phyloP scores from a whole-genome alignment of 164 flowering plant species.

The Kalanchoe fedtschenkoi region DNA sequence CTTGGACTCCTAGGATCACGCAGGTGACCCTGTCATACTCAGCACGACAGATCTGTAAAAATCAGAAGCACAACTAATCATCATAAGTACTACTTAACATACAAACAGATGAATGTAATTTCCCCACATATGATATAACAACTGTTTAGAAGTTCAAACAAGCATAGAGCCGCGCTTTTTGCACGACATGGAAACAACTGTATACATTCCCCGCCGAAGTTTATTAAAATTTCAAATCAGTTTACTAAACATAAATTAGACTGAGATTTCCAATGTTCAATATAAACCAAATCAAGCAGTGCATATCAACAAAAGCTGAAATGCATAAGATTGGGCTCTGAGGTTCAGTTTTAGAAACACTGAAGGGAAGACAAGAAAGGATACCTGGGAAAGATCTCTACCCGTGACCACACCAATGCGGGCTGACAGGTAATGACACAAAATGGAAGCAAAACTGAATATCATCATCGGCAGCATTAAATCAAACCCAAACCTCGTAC shows the following conservation, averaged over 20 bases:
- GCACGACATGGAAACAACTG: background rate
- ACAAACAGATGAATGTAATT: background rate
- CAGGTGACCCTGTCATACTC: conserved; percentile 69
- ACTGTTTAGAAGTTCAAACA: background rate
- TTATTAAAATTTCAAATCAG: background rate
- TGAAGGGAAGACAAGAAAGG: background rate
- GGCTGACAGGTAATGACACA: conserved; percentile 80
- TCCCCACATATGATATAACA: background rate
- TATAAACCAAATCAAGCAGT: no score
- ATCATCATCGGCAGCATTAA: conserved; percentile 38
- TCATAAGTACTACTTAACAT: background rate
- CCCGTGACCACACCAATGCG: conserved; percentile 68
- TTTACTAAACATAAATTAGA: background rate
- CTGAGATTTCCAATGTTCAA: no score
- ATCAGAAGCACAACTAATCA: background rate
- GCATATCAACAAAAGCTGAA: no score
- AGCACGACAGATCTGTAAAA: conserved; percentile 63
- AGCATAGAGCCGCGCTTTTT: background rate
- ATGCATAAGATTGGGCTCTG: background rate
- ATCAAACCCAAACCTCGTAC: conserved; percentile 78
- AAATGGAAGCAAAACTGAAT: conserved; percentile 61
- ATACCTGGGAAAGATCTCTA: conserved; percentile 84
- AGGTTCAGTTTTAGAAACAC: background rate
- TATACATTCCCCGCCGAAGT: no score
- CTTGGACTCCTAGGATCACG: conserved; percentile 66